Conservation (phyloP, 1,139 yeast genomes). For the Scheffersomyces insectosa region DNA sequence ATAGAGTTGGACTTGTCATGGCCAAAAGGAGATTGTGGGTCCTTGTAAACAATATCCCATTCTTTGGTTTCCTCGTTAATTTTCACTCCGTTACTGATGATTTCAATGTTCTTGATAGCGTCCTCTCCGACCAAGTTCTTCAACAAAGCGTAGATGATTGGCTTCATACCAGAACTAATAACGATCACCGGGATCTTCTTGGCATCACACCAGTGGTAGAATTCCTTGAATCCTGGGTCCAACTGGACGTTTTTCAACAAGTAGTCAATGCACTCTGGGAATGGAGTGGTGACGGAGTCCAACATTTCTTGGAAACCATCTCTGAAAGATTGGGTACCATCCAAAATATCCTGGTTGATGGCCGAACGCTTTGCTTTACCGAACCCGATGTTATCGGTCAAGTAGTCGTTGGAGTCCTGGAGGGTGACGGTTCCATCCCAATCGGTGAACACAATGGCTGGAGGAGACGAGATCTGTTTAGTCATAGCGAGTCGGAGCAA, state of each 20-base stretch:
- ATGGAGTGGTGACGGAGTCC: constrained; percentile 72
- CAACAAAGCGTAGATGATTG: constrained; percentile 78
- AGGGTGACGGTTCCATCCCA: constrained; percentile 97
- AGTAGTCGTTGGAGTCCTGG: constrained; percentile 84
- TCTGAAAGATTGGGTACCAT: constrained; percentile 68
- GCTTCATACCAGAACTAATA: constrained; percentile 90
- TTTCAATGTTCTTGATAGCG: constrained; percentile 71
- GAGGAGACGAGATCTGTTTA: constrained; percentile 17
- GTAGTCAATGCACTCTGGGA: constrained; percentile 76
- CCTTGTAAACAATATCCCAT: constrained; percentile 86
- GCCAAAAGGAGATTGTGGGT: constrained; percentile 80
- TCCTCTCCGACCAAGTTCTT: constrained; percentile 73
- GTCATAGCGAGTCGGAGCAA: constrained; percentile 6
- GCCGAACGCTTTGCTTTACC: constrained; percentile 68
- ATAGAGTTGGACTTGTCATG: constrained; percentile 91
- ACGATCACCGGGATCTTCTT: constrained; percentile 77
- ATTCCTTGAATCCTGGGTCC: constrained; percentile 87
- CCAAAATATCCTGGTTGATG: constrained; percentile 71
- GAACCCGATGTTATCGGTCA: constrained; percentile 87
- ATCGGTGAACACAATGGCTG: constrained; percentile 89
- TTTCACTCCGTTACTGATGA: constrained; percentile 77
- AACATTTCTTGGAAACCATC: constrained; percentile 87
- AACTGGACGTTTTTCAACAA: constrained; percentile 62
- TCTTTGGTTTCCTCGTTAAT: constrained; percentile 48
- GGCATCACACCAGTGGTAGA: constrained; percentile 75